A percentile compares a stretch with the other conserved stretches of the same genome.
phyloP scores from a whole-genome alignment of 225 moss, liverwort and hornwort species.

The Bryoerythrophyllum caledonicum region DNA sequence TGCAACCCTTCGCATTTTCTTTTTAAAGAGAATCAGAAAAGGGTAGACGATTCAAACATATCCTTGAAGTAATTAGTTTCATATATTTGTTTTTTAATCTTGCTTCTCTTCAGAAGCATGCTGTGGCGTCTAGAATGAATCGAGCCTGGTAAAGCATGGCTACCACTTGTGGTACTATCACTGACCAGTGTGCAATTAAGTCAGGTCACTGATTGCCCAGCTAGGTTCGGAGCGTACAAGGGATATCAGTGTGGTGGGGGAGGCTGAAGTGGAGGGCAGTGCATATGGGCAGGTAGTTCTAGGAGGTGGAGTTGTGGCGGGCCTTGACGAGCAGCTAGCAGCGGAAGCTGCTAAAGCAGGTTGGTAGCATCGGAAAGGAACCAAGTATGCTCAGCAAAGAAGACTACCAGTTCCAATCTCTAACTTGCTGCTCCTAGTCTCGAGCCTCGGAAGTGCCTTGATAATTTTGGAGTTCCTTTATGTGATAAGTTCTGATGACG shows the following conservation, averaged over 20 bases:
- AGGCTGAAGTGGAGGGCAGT: constrained; percentile 76
- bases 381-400: background rate
- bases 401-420: background rate
- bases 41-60: background rate
- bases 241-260: constrained; percentile 65
- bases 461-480: constrained; percentile 5
- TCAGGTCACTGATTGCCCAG: constrained; percentile 74
- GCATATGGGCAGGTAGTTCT: constrained; percentile 86
- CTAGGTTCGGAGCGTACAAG: constrained; percentile 68
- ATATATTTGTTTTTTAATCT: background rate
- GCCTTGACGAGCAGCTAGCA: constrained; percentile 86
- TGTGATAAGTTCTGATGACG: constrained; percentile 22
- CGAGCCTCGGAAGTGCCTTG: background rate
- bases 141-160: constrained; percentile 9
- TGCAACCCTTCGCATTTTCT: background rate
- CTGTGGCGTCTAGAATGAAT: background rate
- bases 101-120: background rate
- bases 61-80: background rate
- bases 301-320: constrained; percentile 67
- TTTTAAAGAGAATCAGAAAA: background rate
- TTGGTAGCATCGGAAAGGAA: constrained; percentile 28
- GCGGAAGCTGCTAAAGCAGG: constrained; percentile 79
- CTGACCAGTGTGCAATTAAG: constrained; percentile 43
- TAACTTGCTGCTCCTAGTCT: constrained; percentile 8
- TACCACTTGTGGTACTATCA: constrained; percentile 17